Percentiles rank a stretch among this genome's conserved stretches.
phyloP scores from a whole-genome alignment of 305 asterid genomes.

The Fraxinus nigra region DNA sequence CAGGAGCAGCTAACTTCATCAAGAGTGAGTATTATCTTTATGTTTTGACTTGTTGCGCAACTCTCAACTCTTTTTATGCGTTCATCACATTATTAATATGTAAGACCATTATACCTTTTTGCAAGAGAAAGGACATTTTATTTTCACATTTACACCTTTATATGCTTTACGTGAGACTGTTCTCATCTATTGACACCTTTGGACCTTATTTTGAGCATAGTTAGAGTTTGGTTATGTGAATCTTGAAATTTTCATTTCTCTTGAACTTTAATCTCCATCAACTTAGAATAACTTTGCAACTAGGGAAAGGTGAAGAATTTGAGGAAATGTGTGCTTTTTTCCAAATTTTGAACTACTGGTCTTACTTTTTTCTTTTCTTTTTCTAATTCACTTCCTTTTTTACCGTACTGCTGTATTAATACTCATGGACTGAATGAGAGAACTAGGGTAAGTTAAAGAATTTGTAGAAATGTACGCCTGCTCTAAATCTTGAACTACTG shows the following conservation, averaged over 20 bases:
- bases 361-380: not conserved
- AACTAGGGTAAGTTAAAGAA: not conserved
- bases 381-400: not conserved
- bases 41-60: not conserved
- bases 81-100: not conserved
- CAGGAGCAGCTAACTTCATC: conserved; percentile 83
- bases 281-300: not conserved
- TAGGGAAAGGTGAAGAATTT: not conserved
- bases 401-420: not conserved
- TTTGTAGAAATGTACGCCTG: not conserved
- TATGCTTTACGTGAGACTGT: not conserved
- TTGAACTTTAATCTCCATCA: not conserved
- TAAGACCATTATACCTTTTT: not conserved
- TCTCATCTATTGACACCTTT: not conserved
- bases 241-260: not conserved
- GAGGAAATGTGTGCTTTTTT: not conserved
- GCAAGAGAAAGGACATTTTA: not conserved
- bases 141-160: not conserved
- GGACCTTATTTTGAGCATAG: not conserved
- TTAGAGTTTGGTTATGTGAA: not conserved
- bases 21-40: conserved; percentile 43
- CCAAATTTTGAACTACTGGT: not conserved
- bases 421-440: not conserved
- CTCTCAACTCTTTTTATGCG: not conserved
- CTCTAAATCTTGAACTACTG: not conserved